phyloP scores from a whole-genome alignment of 306 rosid genomes.

The Luffa aegyptiaca region DNA sequence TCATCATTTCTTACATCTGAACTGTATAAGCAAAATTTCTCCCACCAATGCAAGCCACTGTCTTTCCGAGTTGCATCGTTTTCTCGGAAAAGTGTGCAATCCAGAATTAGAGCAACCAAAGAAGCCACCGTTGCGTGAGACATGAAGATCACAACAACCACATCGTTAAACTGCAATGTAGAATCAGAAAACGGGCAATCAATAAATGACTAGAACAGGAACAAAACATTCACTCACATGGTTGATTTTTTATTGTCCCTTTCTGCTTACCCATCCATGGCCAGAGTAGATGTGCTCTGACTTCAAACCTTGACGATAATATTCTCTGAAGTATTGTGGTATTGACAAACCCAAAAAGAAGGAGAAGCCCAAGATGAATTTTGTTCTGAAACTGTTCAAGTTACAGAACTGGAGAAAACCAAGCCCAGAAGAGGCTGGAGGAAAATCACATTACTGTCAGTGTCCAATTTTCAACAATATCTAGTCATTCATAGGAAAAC shows the following conservation, averaged over 20 bases:
- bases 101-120: constrained; percentile 47
- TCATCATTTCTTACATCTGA: constrained; percentile 61
- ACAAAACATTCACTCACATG: neutral
- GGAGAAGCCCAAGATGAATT: constrained; percentile 60
- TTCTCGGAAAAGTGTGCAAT: constrained; percentile 39
- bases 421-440: constrained; percentile 68
- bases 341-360: constrained; percentile 74
- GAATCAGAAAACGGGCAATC: neutral
- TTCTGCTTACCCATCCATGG: constrained; percentile 57
- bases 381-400: constrained; percentile 74
- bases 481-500: neutral
- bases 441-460: neutral
- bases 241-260: neutral
- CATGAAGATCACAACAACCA: constrained; percentile 44
- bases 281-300: constrained; percentile 17
- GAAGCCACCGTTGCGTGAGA: constrained; percentile 69
- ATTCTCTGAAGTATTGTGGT: constrained; percentile 78
- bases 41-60: constrained; percentile 63
- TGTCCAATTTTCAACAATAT: neutral
- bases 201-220: neutral
- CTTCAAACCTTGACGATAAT: constrained; percentile 22
- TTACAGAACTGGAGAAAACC: constrained; percentile 83
- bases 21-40: constrained; percentile 42
- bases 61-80: constrained; percentile 36
- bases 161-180: constrained; percentile 38